Percentiles rank a stretch among this genome's conserved stretches.
Conservation (phyloP, 1,284 basidiomycete genomes). For the Inonotus obliquus region DNA sequence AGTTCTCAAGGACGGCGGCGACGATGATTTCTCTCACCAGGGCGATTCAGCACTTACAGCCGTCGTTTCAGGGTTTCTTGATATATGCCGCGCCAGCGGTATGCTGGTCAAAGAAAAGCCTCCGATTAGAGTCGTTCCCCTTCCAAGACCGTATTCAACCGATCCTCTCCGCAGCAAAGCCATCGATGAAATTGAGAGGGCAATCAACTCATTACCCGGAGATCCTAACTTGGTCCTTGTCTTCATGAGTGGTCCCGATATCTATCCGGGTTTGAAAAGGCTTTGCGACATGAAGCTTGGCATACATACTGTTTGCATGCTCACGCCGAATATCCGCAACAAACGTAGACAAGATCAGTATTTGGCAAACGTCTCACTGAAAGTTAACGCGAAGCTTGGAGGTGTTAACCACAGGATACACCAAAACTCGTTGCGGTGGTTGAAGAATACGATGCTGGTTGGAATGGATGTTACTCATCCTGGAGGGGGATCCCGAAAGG, state of each 20-base stretch:
- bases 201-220: conserved; percentile 4
- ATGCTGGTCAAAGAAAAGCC: conserved; percentile 38
- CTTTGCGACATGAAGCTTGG: conserved; percentile 38
- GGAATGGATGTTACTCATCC: conserved; percentile 80
- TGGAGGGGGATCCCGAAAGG: conserved; percentile 46
- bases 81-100: conserved; percentile 7
- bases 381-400: conserved; percentile 73
- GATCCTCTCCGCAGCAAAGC: conserved; percentile 4
- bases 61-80: conserved; percentile 8
- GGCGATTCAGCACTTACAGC: conserved; percentile 45
- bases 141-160: conserved; percentile 36
- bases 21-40: conserved; percentile 28
- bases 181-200: conserved; percentile 5
- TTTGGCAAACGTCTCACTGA: conserved; percentile 64
- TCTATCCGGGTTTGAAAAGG: conserved; percentile 32
- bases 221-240: conserved; percentile 7
- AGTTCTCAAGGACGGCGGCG: conserved; percentile 5
- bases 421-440: conserved; percentile 50
- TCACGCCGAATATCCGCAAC: conserved; percentile 30
- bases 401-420: conserved; percentile 71
- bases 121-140: conserved; percentile 58
- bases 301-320: conserved; percentile 28
- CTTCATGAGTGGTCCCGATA: conserved; percentile 7
- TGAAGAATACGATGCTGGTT: conserved; percentile 73
- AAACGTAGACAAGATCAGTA: conserved; percentile 64